Base-by-base conservation (phyloP, 441 rosid species). In the Populus hybrid region DNA sequence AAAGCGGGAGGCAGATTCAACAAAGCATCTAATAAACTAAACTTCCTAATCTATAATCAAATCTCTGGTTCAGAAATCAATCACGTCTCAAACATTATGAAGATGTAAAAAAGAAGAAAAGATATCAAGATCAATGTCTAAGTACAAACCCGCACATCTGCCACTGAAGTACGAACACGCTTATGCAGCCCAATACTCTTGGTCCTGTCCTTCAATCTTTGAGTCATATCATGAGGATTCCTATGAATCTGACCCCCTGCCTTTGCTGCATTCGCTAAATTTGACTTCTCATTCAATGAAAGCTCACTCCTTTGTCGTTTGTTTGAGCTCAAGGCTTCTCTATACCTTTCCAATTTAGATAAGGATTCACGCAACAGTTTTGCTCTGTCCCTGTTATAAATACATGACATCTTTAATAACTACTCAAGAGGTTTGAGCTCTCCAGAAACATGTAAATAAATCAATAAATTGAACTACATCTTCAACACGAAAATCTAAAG, bases 61-160 rank as follows among this genome's bases (percentile, higher is more conserved):
- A 40, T 50, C 23, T 34, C 46, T 75, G 53, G 70, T 74, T 30
- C 46, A 64, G 72, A 28, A 76, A 70, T 20, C 53, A 76, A 30
- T 34, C 38, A 7, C 0, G 0, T 18, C n/a, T 4, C 10, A 35
- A 30, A 68, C 46, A 30, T 68, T 18, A 20, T 35, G 40, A 32
- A 68, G 23, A 34, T 30, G 12, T 16, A 68, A 10, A 16, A 34
- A 20, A 16, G 10, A 34, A 16, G n/a, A 68, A 68, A 18, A 30
- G 42, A 34, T 30, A 9, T 30, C 71, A 34, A 68, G 26, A 34
- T 68, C 11, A 75, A 76, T 6, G 23, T 59, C 23, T 12, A 73
- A 71, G 68, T 78, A 86, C 92, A 80, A 74, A 89, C 92, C 92
- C 87, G 88, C 79, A 84, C 82, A 76, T 91, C 91, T 28, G 92